phyloP scores from a whole-genome alignment of 1,284 basidiomycete species.

The Tilletia horrida region DNA sequence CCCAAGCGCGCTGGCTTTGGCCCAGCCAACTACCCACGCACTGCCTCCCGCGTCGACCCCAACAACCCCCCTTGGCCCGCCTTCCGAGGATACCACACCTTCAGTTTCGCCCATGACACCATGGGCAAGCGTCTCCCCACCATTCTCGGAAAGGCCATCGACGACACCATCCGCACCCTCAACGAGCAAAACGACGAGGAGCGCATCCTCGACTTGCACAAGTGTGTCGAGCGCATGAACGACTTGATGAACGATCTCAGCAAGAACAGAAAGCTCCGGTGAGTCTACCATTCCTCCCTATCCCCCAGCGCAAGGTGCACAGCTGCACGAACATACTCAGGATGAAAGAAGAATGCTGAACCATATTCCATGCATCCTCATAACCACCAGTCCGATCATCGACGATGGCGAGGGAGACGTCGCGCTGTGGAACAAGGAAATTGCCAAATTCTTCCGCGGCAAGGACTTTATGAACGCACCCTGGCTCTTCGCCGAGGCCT shows the following conservation, averaged over 20 bases:
- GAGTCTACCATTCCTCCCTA: no score
- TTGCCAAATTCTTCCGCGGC: constrained; percentile 36
- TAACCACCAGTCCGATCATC: constrained; percentile 69
- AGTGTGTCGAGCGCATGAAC: constrained; percentile 68
- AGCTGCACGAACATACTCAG: constrained; percentile 64
- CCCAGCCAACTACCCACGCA: constrained; percentile 34
- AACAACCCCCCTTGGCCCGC: constrained; percentile 96
- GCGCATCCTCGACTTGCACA: constrained; percentile 75
- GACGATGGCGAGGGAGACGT: constrained; percentile 93
- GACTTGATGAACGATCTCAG: constrained; percentile 57
- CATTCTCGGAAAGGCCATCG: constrained; percentile 91
- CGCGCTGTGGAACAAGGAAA: constrained; percentile 86
- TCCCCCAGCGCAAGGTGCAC: constrained; percentile 57
- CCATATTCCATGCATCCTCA: constrained; percentile 33
- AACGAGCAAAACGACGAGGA: constrained; percentile 76
- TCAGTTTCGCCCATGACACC: constrained; percentile 73
- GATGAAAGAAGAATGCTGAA: neutral
- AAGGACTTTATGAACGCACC: constrained; percentile 87
- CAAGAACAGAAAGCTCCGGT: constrained; percentile 51
- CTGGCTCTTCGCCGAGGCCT: constrained; percentile 73
- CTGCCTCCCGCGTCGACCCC: constrained; percentile 61
- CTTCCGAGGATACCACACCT: constrained; percentile 83
- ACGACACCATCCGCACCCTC: constrained; percentile 83
- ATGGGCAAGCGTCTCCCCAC: constrained; percentile 93
- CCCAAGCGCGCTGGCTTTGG: constrained; percentile 37